phyloP scores from a whole-genome alignment of 1,284 basidiomycete genomes.

The Neolentinus lepideus region DNA sequence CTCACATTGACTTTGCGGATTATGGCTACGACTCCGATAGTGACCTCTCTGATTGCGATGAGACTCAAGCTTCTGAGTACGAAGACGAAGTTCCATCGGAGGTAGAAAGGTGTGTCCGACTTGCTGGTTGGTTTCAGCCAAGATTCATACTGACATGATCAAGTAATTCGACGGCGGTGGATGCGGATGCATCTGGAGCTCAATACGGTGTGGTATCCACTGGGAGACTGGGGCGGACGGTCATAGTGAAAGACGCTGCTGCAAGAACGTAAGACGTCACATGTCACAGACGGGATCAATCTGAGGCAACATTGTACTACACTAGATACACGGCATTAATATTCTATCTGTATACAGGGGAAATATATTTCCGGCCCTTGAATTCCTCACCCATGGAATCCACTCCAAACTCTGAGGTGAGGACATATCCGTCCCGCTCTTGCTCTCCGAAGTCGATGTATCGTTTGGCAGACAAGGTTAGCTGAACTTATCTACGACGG shows the following conservation, averaged over 20 bases:
- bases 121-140: too few relatives aligned
- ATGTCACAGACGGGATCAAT: too few relatives aligned
- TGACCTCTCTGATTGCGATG: constrained; percentile 1
- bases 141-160: too few relatives aligned
- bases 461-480: constrained; percentile 1
- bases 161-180: neutral
- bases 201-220: too few relatives aligned
- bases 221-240: neutral
- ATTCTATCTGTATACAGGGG: constrained; percentile 4
- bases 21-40: constrained; percentile 3
- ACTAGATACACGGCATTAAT: neutral
- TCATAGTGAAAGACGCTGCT: constrained; percentile 2
- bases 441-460: constrained; percentile 6
- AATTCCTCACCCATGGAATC: neutral
- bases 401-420: neutral
- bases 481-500: neutral
- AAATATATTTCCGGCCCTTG: neutral
- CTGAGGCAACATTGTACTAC: neutral
- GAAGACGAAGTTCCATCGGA: too few relatives aligned
- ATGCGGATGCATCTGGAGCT: neutral
- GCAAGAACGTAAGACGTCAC: neutral
- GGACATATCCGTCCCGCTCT: neutral
- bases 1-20: neutral
- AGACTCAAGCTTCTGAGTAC: neutral
- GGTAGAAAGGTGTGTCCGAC: too few relatives aligned